Conservation (phyloP, 2,329 filamentous ascomycete genomes). For the Neopestalotiopsis sp. region DNA sequence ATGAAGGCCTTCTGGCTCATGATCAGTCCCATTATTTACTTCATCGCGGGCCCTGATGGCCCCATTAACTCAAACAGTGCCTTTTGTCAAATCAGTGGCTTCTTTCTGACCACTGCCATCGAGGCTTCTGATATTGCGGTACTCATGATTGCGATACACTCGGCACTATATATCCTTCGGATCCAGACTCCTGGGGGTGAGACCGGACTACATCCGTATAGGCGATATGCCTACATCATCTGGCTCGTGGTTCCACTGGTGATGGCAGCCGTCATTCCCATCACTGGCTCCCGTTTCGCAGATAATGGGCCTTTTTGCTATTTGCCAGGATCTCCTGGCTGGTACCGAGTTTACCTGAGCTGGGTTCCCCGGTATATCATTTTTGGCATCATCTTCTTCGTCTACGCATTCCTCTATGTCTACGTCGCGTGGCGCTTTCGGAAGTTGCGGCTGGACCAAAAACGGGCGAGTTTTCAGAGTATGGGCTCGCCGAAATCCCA, state of each 20-base stretch:
- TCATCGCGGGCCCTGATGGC: slow-evolving; percentile 48
- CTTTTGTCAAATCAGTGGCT: slow-evolving; percentile 74
- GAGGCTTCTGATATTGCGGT: slow-evolving; percentile 75
- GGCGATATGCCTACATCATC: slow-evolving; percentile 61
- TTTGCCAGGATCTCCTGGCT: slow-evolving; percentile 68
- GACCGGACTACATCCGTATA: slow-evolving; percentile 72
- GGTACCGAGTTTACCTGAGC: slow-evolving; percentile 71
- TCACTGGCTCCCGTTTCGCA: slow-evolving; percentile 34
- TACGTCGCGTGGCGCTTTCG: slow-evolving; percentile 61
- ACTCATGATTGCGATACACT: slow-evolving; percentile 76
- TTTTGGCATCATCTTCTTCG: slow-evolving; percentile 65
- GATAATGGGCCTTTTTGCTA: slow-evolving; percentile 60
- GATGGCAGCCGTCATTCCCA: slow-evolving; percentile 50
- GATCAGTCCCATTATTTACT: slow-evolving; percentile 65
- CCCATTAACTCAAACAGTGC: slow-evolving; percentile 53
- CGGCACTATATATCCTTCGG: slow-evolving; percentile 73
- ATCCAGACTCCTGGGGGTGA: slow-evolving; percentile 53
- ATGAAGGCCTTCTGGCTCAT: slow-evolving; percentile 74
- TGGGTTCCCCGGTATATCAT: slow-evolving; percentile 80
- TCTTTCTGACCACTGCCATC: slow-evolving; percentile 69
- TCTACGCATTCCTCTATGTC: slow-evolving; percentile 73
- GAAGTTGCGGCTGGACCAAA: slow-evolving; percentile 41
- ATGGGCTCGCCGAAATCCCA: slow-evolving; percentile 20
- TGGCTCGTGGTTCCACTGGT: slow-evolving; percentile 65
- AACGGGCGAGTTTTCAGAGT: slow-evolving; percentile 30